Conservation (phyloP, 495 filamentous ascomycete genomes). For the Pyrenopolyporus hunteri region DNA sequence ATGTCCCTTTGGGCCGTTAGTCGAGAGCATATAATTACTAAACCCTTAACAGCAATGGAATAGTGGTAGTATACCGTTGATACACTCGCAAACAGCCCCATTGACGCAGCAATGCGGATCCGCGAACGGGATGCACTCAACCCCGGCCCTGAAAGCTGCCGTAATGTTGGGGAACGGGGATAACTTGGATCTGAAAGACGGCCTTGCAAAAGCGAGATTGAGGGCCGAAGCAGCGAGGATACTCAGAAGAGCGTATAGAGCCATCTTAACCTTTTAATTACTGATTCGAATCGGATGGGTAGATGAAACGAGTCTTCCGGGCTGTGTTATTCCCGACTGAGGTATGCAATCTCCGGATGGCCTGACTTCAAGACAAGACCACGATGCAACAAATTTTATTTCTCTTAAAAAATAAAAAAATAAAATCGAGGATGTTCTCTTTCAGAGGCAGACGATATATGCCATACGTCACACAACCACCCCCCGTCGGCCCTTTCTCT, state of each 20-base stretch:
- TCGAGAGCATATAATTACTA: too few species aligned
- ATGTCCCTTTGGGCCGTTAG: constrained; percentile 19
- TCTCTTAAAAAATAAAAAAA: neutral
- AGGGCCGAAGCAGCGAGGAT: constrained; percentile 8
- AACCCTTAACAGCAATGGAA: too few species aligned
- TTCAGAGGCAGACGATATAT: neutral
- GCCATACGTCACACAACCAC: constrained; percentile 8
- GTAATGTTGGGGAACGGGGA: constrained; percentile 14
- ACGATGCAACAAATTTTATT: neutral
- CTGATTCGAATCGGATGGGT: neutral
- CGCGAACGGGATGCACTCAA: constrained; percentile 34
- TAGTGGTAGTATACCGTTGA: constrained; percentile 18
- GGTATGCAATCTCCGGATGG: neutral
- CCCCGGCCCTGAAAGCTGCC: neutral
- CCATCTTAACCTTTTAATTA: constrained; percentile 10
- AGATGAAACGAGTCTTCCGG: constrained; percentile 21
- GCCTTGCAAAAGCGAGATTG: constrained; percentile 1
- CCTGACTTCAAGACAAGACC: too few species aligned
- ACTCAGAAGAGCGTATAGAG: constrained; percentile 12
- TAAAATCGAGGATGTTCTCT: neutral
- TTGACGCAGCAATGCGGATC: constrained; percentile 37
- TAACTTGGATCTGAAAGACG: neutral
- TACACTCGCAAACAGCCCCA: constrained; percentile 30
- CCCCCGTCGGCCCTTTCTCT: constrained; percentile 12
- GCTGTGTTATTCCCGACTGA: neutral